Percentiles rank a stretch among this genome's conserved stretches.
Evolutionary conservation across 1,284 basidiomycete genomes (phyloP).

Genomic region (Wallemia mellicola): DNA sequence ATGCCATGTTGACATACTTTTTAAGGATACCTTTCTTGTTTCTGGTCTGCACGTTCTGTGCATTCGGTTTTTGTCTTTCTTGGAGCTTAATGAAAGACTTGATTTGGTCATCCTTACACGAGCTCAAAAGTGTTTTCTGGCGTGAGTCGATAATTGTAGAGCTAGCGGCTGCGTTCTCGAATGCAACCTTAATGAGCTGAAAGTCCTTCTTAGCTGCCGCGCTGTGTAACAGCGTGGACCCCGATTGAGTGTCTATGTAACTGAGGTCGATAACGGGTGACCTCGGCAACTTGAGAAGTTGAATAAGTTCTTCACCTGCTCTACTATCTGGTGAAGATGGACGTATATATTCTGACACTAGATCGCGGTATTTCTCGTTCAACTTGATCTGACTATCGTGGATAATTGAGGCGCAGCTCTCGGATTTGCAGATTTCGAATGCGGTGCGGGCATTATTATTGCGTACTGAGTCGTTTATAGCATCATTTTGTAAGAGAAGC

Average conservation of each 20-base stretch:
- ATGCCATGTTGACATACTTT: constrained; percentile 2
- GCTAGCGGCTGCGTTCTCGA: constrained; percentile 58
- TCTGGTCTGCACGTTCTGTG: background rate
- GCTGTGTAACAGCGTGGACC: constrained; percentile 56
- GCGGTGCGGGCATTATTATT: constrained; percentile 41
- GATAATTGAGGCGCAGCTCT: constrained; percentile 33
- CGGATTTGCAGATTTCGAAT: constrained; percentile 34
- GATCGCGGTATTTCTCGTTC: constrained; percentile 41
- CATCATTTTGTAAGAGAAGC: constrained; percentile 41
- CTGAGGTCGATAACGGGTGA: constrained; percentile 18
- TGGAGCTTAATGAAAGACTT: constrained; percentile 1
- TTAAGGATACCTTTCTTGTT: background rate
- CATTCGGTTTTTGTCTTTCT: constrained; percentile 34
- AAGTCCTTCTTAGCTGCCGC: constrained; percentile 58
- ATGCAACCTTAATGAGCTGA: constrained; percentile 39
- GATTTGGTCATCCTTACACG: background rate
- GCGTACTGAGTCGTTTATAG: constrained; percentile 45
- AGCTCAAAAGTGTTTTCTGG: constrained; percentile 21
- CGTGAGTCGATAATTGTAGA: constrained; percentile 57
- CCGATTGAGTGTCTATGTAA: constrained; percentile 37
- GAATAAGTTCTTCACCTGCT: constrained; percentile 24
- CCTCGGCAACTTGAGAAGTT: constrained; percentile 31
- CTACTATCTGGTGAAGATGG: constrained; percentile 24
- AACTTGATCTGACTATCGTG: constrained; percentile 53
- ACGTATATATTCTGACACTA: constrained; percentile 34